Evolutionary conservation across 805 yeast genomes (phyloP).

Genomic region (Candida sanyiensis): DNA sequence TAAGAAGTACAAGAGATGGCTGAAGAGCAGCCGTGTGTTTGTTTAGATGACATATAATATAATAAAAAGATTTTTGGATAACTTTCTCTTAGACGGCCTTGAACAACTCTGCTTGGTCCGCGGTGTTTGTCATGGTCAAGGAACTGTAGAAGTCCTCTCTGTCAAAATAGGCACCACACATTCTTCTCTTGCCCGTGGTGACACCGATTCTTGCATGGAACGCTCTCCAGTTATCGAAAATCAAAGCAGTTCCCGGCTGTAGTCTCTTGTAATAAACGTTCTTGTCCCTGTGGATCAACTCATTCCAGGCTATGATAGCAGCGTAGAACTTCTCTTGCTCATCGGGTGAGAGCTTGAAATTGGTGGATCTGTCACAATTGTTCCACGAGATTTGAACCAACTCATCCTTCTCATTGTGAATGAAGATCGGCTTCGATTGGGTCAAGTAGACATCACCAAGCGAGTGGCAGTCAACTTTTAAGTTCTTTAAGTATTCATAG

Average conservation of each 20-base stretch:
- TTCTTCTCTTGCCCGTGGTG: constrained; percentile 59
- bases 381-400: constrained; percentile 66
- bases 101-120: constrained; percentile 39
- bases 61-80: neutral
- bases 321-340: constrained; percentile 47
- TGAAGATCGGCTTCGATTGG: constrained; percentile 58
- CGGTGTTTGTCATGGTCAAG: constrained; percentile 40
- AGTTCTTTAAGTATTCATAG: constrained; percentile 42
- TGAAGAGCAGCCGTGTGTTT: constrained; percentile 16
- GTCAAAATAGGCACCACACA: constrained; percentile 70
- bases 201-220: constrained; percentile 58
- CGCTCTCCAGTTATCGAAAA: constrained; percentile 71
- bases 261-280: constrained; percentile 51
- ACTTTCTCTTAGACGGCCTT: constrained; percentile 9
- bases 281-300: constrained; percentile 41
- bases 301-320: constrained; percentile 54
- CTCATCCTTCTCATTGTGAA: constrained; percentile 40
- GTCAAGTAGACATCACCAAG: constrained; percentile 68
- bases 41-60: constrained; percentile 5
- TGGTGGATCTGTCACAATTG: constrained; percentile 59
- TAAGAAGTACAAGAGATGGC: constrained; percentile 32
- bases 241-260: constrained; percentile 58
- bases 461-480: constrained; percentile 64
- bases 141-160: constrained; percentile 58
- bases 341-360: constrained; percentile 34